Base-by-base conservation (phyloP, 768 basidiomycete species). In the Mycena alexandri region DNA sequence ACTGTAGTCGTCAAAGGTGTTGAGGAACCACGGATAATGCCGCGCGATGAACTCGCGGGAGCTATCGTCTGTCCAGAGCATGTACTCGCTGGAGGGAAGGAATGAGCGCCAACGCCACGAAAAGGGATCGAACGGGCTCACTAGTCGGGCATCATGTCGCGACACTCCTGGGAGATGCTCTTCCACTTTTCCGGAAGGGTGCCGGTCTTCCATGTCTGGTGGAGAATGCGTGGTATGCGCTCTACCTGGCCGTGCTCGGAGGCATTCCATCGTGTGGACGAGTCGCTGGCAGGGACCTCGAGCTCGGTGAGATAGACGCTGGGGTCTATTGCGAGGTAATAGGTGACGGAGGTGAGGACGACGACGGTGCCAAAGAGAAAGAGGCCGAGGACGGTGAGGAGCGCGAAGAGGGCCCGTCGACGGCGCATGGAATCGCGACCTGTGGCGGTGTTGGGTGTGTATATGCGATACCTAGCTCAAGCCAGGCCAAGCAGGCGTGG, bases 121-220 rank as follows among this genome's bases (percentile, higher is more conserved):
- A 46, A 57, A 64, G 64, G 25, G 44, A 65, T 61, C 56, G 48
- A 46, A 60, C 62, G 57, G 61, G 88, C 96, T 74, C 77, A 98
- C 96, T 98, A 99, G 85, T 98, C 96, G 8, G 94, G 87, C 90
- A 96, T 96, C 85, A 98, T 90, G 73, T 93, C 89, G 64, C 91
- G 87, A 81, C 98, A 99, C 33, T 84, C 89, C 77, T 94, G 86
- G 29, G 95, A 95, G 50, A 96, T 85, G 44, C 80, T 82, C 67
- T 87, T 86, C 96, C 96, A 99, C 67, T 87, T 86, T 48, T 83
- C 79, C 3, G 98, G 98, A 24, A 99, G 83, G 0, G 86, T 87
- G 61, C 96, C 92, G 12, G 92, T 90, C 84, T 96, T 98, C 98
- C 98, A 99, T 24, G 98, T 99, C 86, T 98, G 97, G 79, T 99